Base-by-base conservation (phyloP, 2,329 filamentous ascomycete genomes). In the Dactylellina haptotyla region DNA sequence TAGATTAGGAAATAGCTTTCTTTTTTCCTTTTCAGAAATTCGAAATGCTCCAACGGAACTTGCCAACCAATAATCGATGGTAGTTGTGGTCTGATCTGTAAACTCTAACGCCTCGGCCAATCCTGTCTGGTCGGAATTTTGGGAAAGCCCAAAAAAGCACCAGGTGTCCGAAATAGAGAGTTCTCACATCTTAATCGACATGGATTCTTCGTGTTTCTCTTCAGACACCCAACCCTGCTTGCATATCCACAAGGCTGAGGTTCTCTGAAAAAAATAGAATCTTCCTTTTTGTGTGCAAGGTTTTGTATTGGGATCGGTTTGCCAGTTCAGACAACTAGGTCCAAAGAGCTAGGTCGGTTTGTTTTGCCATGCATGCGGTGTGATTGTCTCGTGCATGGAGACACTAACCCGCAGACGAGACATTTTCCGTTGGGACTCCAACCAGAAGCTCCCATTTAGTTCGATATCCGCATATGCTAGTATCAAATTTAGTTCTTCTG, bases 201-300 rank as follows among this genome's bases (percentile, higher is more conserved):
- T 69, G 64, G 46, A n/a, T 61, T 37, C 34, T 25, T 18, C n/a
- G 4, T 50, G 26, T 48, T 16, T 32, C 12, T 45, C 39, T 25
- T 20, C 12, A 62, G 50, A 53, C 45, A n/a, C 20, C 34, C 41
- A 51, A 50, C 61, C 54, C 32, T 66, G 53, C 41, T 48, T 66
- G 69, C 69, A 73, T 73, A 66, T 62, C 69, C 69, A 66, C 69
- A 73, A 73, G 69, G 69, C 69, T 73, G 69, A 73, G 48, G 69
- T 37, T 65, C 23, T 28, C 48, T 59, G 61, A 46, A 46, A 12
- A 59, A 51, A 61, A 16, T 26, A 61, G 46, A 61, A 26, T 41
- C 18, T 50, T 59, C 63, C 28, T 50, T 10, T 32, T 69, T 20
- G 10, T 20, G 30, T 12, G 16, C 18, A 10, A 45, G 3, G n/a